Evolutionary conservation across 2,329 filamentous ascomycete species (phyloP), one percentile per base, ranked within the genome.

Genomic region (Fusarium secorum): DNA sequence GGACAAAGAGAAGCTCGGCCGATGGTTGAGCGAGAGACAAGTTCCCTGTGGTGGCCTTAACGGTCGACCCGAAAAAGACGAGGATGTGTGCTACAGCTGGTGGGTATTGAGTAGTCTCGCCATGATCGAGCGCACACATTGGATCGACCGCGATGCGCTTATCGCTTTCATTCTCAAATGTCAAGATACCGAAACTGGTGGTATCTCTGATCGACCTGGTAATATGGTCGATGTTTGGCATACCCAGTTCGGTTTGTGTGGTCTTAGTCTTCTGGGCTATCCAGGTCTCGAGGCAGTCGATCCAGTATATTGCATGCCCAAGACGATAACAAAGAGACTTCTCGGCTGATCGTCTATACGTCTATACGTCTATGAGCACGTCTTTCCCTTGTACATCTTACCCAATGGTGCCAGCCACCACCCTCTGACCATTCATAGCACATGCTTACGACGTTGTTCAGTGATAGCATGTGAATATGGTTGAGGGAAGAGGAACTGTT

Each of bases 51-150:
- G 96, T 33, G 96, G 96, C 0, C 84, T 99, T 54, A 99, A 99
- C 79, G 96, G 96, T 5, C 88, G 96, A 52, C 96, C 96, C 1
- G 96, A 98, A 83, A 99, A 99, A 84, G 84, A 93, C 69, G 95
- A 97, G 79, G 96, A 99, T 79, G 95, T 97, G 18, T 99, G 96
- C 83, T 99, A 99, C 83, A 97, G 94, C 79, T 99, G 96, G 96
- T 99, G 96, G 96, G 96, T 98, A 46, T 84, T 95, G 77, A 95
- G 93, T 78, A 97, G 95, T 79, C 83, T 99, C 73, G 91, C 92
- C 48, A 98, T 98, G 87, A 93, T 99, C 73, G 90, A 88, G 58
- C 90, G 91, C 60, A 87, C 94, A 57, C 93, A 98, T 79, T 99
- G 96, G 96, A 97, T 99, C 78, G 93, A 99, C 83, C 88, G 90